These are phyloP conservation scores for Cochlearia excelsa DNA, from an alignment of 345 rosid species.

Conservation along the genomic window DNA sequence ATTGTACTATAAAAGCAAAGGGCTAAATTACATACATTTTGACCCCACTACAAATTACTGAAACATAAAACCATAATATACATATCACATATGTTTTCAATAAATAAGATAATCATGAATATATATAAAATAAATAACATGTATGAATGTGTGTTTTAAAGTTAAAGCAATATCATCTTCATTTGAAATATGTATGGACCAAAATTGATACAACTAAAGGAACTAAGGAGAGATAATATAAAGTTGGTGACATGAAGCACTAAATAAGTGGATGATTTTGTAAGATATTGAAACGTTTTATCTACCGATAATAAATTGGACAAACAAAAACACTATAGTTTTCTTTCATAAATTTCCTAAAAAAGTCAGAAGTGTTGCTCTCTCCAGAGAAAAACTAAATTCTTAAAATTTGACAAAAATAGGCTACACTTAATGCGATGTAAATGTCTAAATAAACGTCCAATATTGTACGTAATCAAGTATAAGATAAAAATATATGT, in stretches of 20 bases:
- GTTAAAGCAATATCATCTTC: conserved; percentile 25
- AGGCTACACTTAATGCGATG: no score
- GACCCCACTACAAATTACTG: conserved; percentile 16
- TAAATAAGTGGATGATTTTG: conserved; percentile 18
- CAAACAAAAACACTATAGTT: neutral
- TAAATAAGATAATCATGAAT: no score
- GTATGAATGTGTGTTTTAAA: conserved; percentile 14
- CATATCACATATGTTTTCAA: neutral
- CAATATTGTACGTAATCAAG: no score
- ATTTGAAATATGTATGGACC: conserved; percentile 26
- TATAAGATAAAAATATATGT: no score
- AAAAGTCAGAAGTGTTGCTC: neutral
- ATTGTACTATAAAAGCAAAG: neutral
- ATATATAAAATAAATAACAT: conserved; percentile 3
- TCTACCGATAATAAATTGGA: no score
- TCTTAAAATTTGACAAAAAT: conserved; percentile 1
- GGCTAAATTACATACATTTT: conserved; percentile 4
- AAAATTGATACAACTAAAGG: conserved; percentile 2
- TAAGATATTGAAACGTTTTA: conserved; percentile 6
- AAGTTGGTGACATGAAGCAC: neutral
- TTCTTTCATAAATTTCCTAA: no score
- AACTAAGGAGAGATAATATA: neutral
- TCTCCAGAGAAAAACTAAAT: neutral
- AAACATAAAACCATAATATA: conserved; percentile 2
- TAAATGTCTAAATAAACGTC: no score